Conservation (phyloP, 2,329 filamentous ascomycete genomes). For the Pseudogymnoascus sp. region DNA sequence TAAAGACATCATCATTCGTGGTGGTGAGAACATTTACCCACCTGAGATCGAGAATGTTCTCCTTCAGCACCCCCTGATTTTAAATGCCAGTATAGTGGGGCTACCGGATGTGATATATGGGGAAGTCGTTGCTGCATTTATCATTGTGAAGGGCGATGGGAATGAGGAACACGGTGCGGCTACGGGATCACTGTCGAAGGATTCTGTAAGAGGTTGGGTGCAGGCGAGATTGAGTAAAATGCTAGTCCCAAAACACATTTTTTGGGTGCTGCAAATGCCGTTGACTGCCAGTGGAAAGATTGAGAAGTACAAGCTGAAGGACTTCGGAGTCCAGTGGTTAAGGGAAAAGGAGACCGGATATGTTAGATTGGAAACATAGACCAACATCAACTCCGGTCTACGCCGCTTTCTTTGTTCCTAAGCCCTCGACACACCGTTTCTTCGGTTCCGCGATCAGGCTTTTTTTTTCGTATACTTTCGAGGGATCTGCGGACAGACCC, state of each 20-base stretch:
- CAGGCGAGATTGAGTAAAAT: slow-evolving; percentile 59
- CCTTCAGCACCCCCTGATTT: slow-evolving; percentile 61
- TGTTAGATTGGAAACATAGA: too few relatives aligned
- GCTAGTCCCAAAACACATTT: slow-evolving; percentile 83
- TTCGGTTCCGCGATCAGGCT: too few relatives aligned
- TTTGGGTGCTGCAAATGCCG: slow-evolving; percentile 76
- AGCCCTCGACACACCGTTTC: too few relatives aligned
- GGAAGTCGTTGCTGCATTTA: slow-evolving; percentile 79
- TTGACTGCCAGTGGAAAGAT: slow-evolving; percentile 97
- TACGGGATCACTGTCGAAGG: slow-evolving; percentile 38
- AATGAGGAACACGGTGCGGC: slow-evolving; percentile 20
- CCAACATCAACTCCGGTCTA: too few relatives aligned
- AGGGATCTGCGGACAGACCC: too few relatives aligned
- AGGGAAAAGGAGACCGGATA: slow-evolving; percentile 6
- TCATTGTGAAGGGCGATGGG: slow-evolving; percentile 48
- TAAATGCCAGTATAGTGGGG: slow-evolving; percentile 76
- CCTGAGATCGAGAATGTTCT: slow-evolving; percentile 87
- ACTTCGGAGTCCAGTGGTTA: slow-evolving; percentile 51
- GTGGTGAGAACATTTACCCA: slow-evolving; percentile 93
- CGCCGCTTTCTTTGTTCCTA: too few relatives aligned
- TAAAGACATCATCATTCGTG: slow-evolving; percentile 92
- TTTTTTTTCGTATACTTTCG: too few relatives aligned
- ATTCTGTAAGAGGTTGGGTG: slow-evolving; percentile 67
- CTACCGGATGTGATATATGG: slow-evolving; percentile 76
- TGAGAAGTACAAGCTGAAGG: slow-evolving; percentile 81